Evolutionary conservation across 176 grass and related monocot genomes (phyloP).

Genomic region (Oryza brachyantha): DNA sequence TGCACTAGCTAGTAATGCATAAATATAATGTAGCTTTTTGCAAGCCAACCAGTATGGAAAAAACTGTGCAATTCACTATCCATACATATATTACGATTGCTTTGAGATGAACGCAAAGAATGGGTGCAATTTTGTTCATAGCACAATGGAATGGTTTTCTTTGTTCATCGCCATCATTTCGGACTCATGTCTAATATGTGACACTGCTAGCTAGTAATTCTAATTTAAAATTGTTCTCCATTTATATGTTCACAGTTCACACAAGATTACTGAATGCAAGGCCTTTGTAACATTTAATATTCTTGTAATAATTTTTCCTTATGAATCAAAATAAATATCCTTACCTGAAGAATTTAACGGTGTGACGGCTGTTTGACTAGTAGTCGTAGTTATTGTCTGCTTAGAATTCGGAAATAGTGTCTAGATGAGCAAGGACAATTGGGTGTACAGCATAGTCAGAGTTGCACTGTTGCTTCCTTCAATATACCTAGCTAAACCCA

Average conservation of each 20-base stretch:
- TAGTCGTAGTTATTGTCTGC: not conserved
- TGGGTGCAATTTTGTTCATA: not conserved
- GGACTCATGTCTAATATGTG: no score
- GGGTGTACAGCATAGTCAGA: not conserved
- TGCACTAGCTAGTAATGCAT: not conserved
- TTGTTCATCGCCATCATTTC: not conserved
- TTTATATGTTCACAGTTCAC: no score
- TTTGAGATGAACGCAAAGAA: not conserved
- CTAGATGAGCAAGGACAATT: no score
- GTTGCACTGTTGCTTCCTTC: not conserved
- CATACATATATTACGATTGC: not conserved
- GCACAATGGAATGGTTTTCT: not conserved
- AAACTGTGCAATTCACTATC: not conserved
- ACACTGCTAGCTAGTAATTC: no score
- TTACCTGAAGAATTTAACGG: not conserved
- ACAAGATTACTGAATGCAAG: no score
- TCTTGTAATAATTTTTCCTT: not conserved
- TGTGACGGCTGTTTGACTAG: not conserved
- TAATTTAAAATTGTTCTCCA: no score
- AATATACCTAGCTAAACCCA: not conserved
- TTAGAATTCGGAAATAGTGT: not conserved
- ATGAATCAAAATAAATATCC: not conserved
- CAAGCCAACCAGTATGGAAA: not conserved
- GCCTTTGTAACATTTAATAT: no score
- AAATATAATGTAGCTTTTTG: not conserved